Evolutionary conservation across 306 rosid species (phyloP).

Genomic region (Castanea mollissima): DNA sequence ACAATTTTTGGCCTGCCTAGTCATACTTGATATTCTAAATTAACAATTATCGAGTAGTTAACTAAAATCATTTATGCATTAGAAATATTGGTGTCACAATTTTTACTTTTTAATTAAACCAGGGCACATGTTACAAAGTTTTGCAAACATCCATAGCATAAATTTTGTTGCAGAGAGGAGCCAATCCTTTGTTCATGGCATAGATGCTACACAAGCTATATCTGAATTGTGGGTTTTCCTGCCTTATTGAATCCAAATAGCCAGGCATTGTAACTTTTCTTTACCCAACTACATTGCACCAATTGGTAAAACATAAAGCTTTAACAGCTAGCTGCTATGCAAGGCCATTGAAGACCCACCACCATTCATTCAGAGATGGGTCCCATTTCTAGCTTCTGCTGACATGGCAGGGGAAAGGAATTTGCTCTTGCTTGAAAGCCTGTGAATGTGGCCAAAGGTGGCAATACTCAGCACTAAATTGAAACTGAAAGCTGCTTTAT

Average conservation of each 20-base stretch:
- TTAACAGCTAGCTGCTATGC: background rate
- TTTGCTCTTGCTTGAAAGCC: constrained; percentile 19
- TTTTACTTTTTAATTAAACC: background rate
- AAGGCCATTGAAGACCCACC: no score
- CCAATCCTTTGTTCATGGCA: background rate
- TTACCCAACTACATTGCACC: no score
- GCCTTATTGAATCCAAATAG: no score
- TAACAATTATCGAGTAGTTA: no score
- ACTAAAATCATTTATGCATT: no score
- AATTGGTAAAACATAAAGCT: background rate
- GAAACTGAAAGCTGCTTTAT: constrained; percentile 33
- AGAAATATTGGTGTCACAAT: background rate
- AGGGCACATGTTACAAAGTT: background rate
- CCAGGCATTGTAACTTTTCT: no score
- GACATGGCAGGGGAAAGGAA: background rate
- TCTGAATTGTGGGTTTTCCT: background rate
- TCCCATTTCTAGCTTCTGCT: constrained; percentile 21
- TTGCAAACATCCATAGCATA: background rate
- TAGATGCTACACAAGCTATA: background rate
- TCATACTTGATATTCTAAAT: no score
- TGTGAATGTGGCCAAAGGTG: constrained; percentile 1
- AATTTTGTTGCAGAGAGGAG: background rate
- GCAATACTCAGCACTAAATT: constrained; percentile 13
- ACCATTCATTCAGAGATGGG: background rate
- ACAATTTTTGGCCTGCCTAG: no score